phyloP scores from a whole-genome alignment of 164 flowering plant species.

The Magnolia changhungtana region DNA sequence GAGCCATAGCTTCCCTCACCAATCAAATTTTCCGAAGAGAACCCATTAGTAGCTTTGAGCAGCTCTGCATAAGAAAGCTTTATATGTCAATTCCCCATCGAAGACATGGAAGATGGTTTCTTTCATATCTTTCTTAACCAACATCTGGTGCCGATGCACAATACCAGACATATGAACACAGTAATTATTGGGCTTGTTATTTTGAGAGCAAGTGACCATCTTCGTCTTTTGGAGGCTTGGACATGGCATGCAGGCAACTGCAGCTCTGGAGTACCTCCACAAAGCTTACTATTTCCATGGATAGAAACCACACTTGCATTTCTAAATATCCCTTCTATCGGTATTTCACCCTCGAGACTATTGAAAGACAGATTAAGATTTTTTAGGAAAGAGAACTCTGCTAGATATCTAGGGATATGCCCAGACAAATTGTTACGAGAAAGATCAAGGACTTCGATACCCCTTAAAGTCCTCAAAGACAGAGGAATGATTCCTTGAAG shows the following conservation, averaged over 20 bases:
- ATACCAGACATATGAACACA: background rate
- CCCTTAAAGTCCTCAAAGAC: constrained; percentile 16
- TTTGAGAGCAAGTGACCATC: background rate
- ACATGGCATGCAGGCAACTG: constrained; percentile 23
- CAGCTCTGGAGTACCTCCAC: constrained; percentile 28
- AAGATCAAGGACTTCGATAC: constrained; percentile 17
- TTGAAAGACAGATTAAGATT: constrained; percentile 33
- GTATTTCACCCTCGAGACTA: constrained; percentile 35
- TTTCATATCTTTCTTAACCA: background rate
- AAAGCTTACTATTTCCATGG: constrained; percentile 27
- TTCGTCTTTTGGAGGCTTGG: background rate
- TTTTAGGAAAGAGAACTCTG: constrained; percentile 1
- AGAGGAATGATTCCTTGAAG: constrained; percentile 26
- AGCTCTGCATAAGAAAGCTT: constrained; percentile 39
- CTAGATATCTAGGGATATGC: constrained; percentile 17
- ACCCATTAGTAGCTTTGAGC: constrained; percentile 31
- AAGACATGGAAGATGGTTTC: background rate
- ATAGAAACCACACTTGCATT: constrained; percentile 26
- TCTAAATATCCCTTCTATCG: constrained; percentile 28
- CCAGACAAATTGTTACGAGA: constrained; percentile 32
- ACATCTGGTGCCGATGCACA: background rate
- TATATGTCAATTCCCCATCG: constrained; percentile 9
- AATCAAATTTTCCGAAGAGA: constrained; percentile 31
- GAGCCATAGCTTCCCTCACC: constrained; percentile 55
- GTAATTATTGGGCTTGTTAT: background rate